Conservation (phyloP, 768 basidiomycete species). For the Brasilioporus rufonigricans region DNA sequence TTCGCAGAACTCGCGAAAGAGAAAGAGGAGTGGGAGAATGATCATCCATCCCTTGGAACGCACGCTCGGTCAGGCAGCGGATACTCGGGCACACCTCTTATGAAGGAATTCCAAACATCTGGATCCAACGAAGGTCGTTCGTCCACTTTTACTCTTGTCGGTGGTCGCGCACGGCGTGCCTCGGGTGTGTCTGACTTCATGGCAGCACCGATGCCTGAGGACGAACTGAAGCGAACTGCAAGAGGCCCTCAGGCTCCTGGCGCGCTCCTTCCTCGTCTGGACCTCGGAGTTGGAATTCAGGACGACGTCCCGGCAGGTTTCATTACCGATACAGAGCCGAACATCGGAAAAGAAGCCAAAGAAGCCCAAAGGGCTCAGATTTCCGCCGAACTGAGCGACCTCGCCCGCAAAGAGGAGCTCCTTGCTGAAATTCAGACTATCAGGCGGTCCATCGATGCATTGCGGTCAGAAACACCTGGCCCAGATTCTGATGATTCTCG, state of each 20-base stretch:
- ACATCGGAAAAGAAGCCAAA: constrained; percentile 28
- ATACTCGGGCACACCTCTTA: constrained; percentile 60
- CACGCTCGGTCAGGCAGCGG: constrained; percentile 65
- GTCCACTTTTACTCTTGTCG: constrained; percentile 51
- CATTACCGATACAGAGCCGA: constrained; percentile 47
- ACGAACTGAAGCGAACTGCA: constrained; percentile 54
- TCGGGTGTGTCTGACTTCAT: constrained; percentile 77
- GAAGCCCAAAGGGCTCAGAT: constrained; percentile 36
- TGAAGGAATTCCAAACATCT: constrained; percentile 58
- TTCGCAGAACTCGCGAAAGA: constrained; percentile 66
- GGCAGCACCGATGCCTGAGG: constrained; percentile 58
- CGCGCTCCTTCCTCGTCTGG: constrained; percentile 64
- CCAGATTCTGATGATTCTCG: constrained; percentile 48
- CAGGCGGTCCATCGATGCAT: constrained; percentile 71
- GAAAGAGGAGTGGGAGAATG: constrained; percentile 82
- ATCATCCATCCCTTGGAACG: constrained; percentile 64
- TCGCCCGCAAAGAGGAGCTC: constrained; percentile 68
- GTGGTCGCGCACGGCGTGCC: constrained; percentile 52
- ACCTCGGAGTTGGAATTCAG: constrained; percentile 73
- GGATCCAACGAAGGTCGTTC: constrained; percentile 44
- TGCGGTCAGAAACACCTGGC: constrained; percentile 67
- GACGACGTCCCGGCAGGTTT: constrained; percentile 72
- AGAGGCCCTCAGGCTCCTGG: constrained; percentile 47
- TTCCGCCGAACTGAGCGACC: constrained; percentile 45
- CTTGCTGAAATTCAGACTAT: constrained; percentile 78